Evolutionary conservation across 768 basidiomycete genomes (phyloP).

Genomic region (Cystobasidium ongulense): DNA sequence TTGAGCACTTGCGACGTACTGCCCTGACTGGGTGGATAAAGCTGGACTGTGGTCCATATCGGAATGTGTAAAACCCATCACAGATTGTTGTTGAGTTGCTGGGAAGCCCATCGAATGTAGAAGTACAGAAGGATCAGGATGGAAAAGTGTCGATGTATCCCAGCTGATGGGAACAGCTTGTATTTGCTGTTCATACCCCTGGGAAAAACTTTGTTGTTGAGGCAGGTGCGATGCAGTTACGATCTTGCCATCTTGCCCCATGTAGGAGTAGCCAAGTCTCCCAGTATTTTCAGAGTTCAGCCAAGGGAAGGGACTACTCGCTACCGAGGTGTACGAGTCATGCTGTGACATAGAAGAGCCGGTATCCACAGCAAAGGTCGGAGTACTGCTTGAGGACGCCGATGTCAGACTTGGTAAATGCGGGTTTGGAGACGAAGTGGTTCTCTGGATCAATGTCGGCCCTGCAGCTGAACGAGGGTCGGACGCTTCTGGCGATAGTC

Average conservation of each 20-base stretch:
- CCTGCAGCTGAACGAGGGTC: background rate
- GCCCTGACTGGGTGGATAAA: background rate
- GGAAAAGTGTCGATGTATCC: conserved; percentile 19
- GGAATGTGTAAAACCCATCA: background rate
- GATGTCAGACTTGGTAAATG: background rate
- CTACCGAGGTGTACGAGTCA: background rate
- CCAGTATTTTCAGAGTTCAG: background rate
- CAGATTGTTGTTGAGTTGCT: background rate
- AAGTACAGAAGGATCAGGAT: conserved; percentile 17
- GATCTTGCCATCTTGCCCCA: background rate
- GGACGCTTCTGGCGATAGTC: background rate
- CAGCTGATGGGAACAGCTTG: conserved; percentile 1
- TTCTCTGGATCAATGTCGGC: background rate
- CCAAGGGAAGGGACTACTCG: background rate
- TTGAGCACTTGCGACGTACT: background rate
- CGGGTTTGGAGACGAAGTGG: background rate
- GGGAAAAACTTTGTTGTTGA: background rate
- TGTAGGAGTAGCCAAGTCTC: background rate
- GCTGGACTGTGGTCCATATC: background rate
- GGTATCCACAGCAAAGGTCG: background rate
- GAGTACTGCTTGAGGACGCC: background rate
- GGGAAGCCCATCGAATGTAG: conserved; percentile 18
- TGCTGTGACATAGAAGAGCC: background rate
- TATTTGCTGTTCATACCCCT: background rate
- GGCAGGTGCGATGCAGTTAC: background rate